phyloP scores from a whole-genome alignment of 345 rosid genomes.

The Arabidopsis arenosa region DNA sequence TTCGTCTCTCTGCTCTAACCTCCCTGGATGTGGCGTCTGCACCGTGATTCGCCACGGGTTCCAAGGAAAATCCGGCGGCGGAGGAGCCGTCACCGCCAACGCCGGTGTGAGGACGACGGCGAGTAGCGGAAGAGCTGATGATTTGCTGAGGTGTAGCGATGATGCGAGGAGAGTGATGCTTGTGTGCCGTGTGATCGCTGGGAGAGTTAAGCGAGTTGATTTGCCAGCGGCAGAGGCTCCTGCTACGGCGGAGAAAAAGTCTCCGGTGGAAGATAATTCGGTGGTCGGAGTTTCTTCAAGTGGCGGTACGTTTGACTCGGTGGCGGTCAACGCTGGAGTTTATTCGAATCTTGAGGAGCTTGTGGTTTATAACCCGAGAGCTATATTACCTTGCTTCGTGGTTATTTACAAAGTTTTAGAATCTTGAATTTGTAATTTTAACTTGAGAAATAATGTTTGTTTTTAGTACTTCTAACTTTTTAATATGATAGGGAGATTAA shows the following conservation, averaged over 20 bases:
- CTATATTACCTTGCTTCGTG: conserved; percentile 93
- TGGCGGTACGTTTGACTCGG: conserved; percentile 72
- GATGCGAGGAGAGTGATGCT: conserved; percentile 89
- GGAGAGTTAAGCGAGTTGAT: conserved; percentile 64
- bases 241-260: conserved; percentile 47
- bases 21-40: conserved; percentile 95
- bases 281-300: conserved; percentile 17
- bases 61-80: conserved; percentile 48
- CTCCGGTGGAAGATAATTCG: conserved; percentile 17
- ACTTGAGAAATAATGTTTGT: conserved; percentile 35
- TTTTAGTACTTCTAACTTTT: conserved; percentile 17
- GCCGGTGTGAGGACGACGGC: conserved; percentile 78
- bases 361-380: conserved; percentile 78
- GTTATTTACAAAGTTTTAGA: conserved; percentile 79
- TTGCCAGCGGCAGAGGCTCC: conserved; percentile 50
- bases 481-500: conserved; percentile 24
- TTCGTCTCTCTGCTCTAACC: conserved; percentile 74
- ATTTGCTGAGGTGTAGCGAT: conserved; percentile 53
- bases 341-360: conserved; percentile 89
- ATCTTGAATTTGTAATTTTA: conserved; percentile 48
- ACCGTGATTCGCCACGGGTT: conserved; percentile 82
- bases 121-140: conserved; percentile 97
- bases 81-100: not conserved
- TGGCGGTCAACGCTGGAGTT: conserved; percentile 68
- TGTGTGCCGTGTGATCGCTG: conserved; percentile 97